phyloP scores from a whole-genome alignment of 1,284 basidiomycete species.

The Moniliella sp. region DNA sequence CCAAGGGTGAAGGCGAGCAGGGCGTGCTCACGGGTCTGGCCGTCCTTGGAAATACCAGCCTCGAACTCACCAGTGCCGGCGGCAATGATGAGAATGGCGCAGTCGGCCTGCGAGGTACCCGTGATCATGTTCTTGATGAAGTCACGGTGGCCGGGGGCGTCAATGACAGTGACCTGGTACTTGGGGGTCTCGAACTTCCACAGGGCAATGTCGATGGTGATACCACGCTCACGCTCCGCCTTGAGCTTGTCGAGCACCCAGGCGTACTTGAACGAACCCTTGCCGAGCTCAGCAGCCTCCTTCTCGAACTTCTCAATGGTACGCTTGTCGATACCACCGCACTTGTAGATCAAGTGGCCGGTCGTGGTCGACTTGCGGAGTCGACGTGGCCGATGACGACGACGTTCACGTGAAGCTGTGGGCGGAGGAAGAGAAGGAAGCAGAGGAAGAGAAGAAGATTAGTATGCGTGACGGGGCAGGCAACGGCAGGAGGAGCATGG shows the following conservation, averaged over 20 bases:
- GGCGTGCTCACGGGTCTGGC: slow-evolving; percentile 99
- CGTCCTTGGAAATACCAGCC: slow-evolving; percentile 99
- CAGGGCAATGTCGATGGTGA: slow-evolving; percentile 93
- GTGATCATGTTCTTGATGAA: slow-evolving; percentile 71
- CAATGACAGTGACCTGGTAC: slow-evolving; percentile 54
- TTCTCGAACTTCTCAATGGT: slow-evolving; percentile 99
- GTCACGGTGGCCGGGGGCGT: slow-evolving; percentile 98
- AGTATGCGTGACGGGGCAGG: too few species aligned
- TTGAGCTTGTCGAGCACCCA: slow-evolving; percentile 99
- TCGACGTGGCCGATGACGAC: slow-evolving; percentile 35
- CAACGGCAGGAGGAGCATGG: too few species aligned
- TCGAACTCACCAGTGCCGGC: slow-evolving; percentile 99
- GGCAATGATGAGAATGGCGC: slow-evolving; percentile 97
- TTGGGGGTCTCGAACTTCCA: slow-evolving; percentile 35
- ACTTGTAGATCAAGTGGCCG: slow-evolving; percentile 99
- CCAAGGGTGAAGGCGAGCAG: slow-evolving; percentile 98
- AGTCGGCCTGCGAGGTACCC: slow-evolving; percentile 98
- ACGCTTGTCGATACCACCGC: slow-evolving; percentile 99
- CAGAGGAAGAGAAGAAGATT: too few species aligned
- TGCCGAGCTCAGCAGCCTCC: slow-evolving; percentile 98
- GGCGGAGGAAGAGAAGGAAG: too few species aligned
- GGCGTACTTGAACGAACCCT: slow-evolving; percentile 88
- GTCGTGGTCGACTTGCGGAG: slow-evolving; percentile 83
- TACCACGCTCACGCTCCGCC: slow-evolving; percentile 96
- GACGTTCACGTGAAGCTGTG: slow-evolving; percentile 25